Conservation (phyloP, 306 rosid genomes). For the Argentina anserina region DNA sequence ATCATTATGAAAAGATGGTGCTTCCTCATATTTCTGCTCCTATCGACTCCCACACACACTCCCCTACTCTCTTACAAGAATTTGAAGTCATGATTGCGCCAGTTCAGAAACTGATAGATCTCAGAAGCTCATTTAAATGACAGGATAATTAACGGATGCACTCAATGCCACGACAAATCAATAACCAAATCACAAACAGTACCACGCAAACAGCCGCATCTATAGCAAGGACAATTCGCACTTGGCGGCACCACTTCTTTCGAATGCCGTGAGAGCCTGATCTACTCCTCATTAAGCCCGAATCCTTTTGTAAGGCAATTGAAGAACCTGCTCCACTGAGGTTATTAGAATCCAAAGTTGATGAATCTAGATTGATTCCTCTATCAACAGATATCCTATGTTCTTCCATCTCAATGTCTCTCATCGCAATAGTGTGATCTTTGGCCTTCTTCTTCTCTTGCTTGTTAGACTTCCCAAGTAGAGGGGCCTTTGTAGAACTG, state of each 20-base stretch:
- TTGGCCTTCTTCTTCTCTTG: slow-evolving; percentile 79
- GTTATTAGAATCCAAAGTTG: slow-evolving; percentile 41
- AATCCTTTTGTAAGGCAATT: slow-evolving; percentile 52
- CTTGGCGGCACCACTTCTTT: slow-evolving; percentile 85
- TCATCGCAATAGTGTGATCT: slow-evolving; percentile 67
- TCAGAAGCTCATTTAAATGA: not conserved
- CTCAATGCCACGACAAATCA: slow-evolving; percentile 53
- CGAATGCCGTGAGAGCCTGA: slow-evolving; percentile 53
- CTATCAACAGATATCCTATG: slow-evolving; percentile 64
- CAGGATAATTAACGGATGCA: slow-evolving; percentile 47
- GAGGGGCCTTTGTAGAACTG: slow-evolving; percentile 78
- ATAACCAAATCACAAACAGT: slow-evolving; percentile 67
- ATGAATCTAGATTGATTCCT: slow-evolving; percentile 53
- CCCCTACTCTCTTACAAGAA: not conserved
- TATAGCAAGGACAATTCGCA: slow-evolving; percentile 77
- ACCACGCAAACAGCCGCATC: slow-evolving; percentile 72
- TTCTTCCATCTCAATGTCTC: slow-evolving; percentile 76
- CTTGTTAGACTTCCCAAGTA: slow-evolving; percentile 66
- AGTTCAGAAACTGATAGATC: not conserved
- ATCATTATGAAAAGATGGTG: not conserved
- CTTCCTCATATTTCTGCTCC: not conserved
- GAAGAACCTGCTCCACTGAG: slow-evolving; percentile 58
- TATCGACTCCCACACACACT: not conserved
- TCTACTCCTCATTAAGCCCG: slow-evolving; percentile 61
- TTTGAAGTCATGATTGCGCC: slow-evolving; percentile 2